Evolutionary conservation across 345 rosid species (phyloP).

Genomic region (thale cress (Arabidopsis thaliana)): TAIR10.1 NC_003071.7:18755501-18756000

Average conservation of each 20-base stretch:
- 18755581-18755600: conserved; percentile 8
- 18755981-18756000: conserved; percentile 35
- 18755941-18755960: conserved; percentile 26
- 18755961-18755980: conserved; percentile 17
- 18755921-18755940: neutral
- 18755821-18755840: too few species aligned
- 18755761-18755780: conserved; percentile 40
- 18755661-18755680: conserved; percentile 53
- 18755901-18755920: neutral
- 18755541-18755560: conserved; percentile 81
- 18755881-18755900: neutral
- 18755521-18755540: conserved; percentile 59
- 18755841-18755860: too few species aligned
- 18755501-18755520: conserved; percentile 47
- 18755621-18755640: conserved; percentile 28
- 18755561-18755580: conserved; percentile 29
- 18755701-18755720: conserved; percentile 69
- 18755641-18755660: conserved; percentile 75
- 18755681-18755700: conserved; percentile 50
- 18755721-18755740: conserved; percentile 77
- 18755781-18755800: conserved; percentile 21
- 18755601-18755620: neutral
- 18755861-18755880: neutral
- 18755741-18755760: conserved; percentile 50
- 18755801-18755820: conserved; percentile 11